These are phyloP conservation scores for Salix purpurea DNA, from an alignment of 345 rosid species.

Conservation along the genomic window DNA sequence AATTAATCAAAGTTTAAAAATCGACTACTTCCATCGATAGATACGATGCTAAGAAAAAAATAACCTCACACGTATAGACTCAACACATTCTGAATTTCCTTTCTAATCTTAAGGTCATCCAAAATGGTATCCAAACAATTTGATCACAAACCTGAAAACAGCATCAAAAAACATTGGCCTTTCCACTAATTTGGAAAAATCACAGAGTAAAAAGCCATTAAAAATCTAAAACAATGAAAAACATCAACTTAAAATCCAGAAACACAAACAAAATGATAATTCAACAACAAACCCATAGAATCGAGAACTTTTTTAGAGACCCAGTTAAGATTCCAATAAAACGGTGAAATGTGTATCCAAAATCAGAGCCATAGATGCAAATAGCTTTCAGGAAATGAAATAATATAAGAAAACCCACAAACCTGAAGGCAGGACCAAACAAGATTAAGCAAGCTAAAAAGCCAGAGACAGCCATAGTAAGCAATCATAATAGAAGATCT, in stretches of 20 bases:
- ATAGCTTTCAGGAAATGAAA: background rate
- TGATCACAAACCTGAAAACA: background rate
- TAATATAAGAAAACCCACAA: constrained; percentile 6
- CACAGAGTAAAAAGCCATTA: background rate
- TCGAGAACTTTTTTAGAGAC: background rate
- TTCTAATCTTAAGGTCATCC: background rate
- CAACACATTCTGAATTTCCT: background rate
- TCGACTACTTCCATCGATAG: background rate
- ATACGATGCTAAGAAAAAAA: background rate
- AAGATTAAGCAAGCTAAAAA: constrained; percentile 85
- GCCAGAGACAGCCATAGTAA: constrained; percentile 79
- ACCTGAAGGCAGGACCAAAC: constrained; percentile 87
- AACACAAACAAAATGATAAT: background rate
- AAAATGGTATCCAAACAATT: background rate
- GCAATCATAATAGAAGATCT: constrained; percentile 81
- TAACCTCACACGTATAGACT: background rate
- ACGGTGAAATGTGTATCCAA: background rate
- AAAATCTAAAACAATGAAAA: background rate
- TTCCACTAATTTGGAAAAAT: background rate
- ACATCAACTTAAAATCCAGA: background rate
- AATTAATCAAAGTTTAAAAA: background rate
- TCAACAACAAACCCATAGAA: background rate
- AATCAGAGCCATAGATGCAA: background rate
- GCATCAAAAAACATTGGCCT: background rate
- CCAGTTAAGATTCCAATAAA: background rate